Conservation (phyloP, 768 basidiomycete species). For the Cubamyces lactineus region DNA sequence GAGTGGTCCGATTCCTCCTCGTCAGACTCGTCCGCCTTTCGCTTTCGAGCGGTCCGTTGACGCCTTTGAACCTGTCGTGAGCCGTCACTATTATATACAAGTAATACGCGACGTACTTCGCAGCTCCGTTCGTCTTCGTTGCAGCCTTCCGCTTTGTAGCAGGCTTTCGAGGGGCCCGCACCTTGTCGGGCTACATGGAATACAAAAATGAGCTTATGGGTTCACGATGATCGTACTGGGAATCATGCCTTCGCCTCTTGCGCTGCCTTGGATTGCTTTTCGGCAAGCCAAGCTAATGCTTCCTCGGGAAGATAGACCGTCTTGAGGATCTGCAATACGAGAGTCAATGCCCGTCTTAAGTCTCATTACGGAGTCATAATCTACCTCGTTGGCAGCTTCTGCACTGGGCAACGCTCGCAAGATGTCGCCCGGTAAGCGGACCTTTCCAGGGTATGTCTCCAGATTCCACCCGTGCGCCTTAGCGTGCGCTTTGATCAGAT, state of each 20-base stretch:
- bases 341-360: background rate
- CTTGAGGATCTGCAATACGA: constrained; percentile 57
- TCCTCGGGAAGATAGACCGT: constrained; percentile 70
- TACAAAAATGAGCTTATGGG: constrained; percentile 5
- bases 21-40: constrained; percentile 33
- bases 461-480: constrained; percentile 72
- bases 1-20: constrained; percentile 33
- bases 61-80: constrained; percentile 23
- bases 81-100: background rate
- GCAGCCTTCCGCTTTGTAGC: constrained; percentile 59
- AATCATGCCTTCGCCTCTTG: constrained; percentile 33
- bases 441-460: constrained; percentile 76
- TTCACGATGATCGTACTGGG: background rate
- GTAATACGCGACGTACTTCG: constrained; percentile 44
- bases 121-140: constrained; percentile 48
- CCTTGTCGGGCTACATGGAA: constrained; percentile 38
- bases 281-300: constrained; percentile 58
- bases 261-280: constrained; percentile 37
- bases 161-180: constrained; percentile 47
- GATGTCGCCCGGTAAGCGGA: constrained; percentile 82
- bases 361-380: background rate
- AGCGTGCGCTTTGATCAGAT: constrained; percentile 75
- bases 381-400: constrained; percentile 65
- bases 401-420: constrained; percentile 68
- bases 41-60: constrained; percentile 31